Conservation (phyloP, 345 rosid genomes). For the Eucalyptus victrix region DNA sequence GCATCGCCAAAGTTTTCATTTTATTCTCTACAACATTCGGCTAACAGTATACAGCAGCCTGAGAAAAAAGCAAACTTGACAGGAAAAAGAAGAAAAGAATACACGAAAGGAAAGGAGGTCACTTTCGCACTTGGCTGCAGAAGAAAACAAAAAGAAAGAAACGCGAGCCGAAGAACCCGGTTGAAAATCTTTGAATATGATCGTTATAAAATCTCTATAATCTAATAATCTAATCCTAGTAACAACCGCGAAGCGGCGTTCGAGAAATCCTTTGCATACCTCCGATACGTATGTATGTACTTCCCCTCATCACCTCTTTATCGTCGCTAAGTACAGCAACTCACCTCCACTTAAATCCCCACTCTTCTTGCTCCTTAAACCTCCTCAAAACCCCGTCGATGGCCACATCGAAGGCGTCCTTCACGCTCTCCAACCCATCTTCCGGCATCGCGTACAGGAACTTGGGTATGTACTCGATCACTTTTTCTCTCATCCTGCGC, state of each 20-base stretch:
- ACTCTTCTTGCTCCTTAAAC: slow-evolving; percentile 57
- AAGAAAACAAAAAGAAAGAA: background rate
- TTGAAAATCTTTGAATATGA: background rate
- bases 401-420: slow-evolving; percentile 88
- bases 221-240: background rate
- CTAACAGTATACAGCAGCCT: background rate
- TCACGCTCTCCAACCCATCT: slow-evolving; percentile 50
- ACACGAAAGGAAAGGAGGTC: background rate
- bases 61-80: background rate
- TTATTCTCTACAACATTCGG: background rate
- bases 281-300: background rate
- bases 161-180: background rate
- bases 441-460: slow-evolving; percentile 51
- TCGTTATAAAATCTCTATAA: background rate
- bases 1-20: background rate
- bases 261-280: background rate
- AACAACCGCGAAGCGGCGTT: background rate
- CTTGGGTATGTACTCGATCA: slow-evolving; percentile 62
- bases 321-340: background rate
- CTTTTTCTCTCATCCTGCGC: slow-evolving; percentile 62
- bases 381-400: slow-evolving; percentile 77
- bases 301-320: background rate
- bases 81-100: background rate
- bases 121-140: background rate
- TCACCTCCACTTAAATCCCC: slow-evolving; percentile 59